Evolutionary conservation across 176 grass and related monocot genomes (phyloP).

Genomic region (Microstegium vimineum): DNA sequence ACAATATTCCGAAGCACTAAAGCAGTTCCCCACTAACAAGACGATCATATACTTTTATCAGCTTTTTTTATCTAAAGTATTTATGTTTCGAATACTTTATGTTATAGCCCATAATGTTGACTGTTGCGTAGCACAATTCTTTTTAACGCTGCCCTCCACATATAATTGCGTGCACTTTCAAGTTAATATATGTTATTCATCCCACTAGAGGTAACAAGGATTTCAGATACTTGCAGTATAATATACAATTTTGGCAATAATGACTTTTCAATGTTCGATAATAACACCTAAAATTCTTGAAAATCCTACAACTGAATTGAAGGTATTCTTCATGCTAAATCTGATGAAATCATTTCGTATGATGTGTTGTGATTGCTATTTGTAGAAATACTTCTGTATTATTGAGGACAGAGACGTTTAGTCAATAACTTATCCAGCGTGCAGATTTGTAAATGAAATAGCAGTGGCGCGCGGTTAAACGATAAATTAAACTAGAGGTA

Average conservation of each 20-base stretch:
- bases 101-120: slow-evolving; percentile 44
- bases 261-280: neutral
- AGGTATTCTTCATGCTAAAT: neutral
- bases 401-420: no score
- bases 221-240: neutral
- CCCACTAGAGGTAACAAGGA: neutral
- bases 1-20: slow-evolving; percentile 28
- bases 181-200: neutral
- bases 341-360: neutral
- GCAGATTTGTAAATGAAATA: neutral
- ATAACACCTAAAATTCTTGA: neutral
- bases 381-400: neutral
- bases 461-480: neutral
- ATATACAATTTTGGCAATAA: neutral
- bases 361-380: neutral
- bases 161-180: slow-evolving; percentile 30
- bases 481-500: neutral
- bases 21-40: slow-evolving; percentile 44
- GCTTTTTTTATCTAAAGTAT: slow-evolving; percentile 28
- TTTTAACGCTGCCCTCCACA: neutral
- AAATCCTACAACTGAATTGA: neutral
- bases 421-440: neutral
- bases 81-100: slow-evolving; percentile 27
- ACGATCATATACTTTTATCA: slow-evolving; percentile 34
- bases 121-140: slow-evolving; percentile 16